phyloP scores from a whole-genome alignment of 73 alveolate genomes.

The Effrenium voratum region DNA sequence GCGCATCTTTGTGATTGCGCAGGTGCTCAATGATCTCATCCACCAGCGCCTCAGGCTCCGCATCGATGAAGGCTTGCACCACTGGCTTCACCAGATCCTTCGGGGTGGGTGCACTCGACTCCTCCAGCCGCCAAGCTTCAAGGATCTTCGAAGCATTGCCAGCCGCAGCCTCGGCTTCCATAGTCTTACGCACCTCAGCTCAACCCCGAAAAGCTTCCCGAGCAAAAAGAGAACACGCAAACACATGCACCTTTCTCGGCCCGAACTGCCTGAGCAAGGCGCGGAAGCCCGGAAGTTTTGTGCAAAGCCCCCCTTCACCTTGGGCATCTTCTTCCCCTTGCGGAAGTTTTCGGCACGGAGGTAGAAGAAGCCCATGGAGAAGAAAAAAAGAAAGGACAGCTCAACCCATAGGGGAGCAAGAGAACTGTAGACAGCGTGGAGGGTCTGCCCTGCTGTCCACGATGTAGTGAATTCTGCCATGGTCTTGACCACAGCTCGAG shows the following conservation, averaged over 20 bases:
- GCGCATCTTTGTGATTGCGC: constrained; percentile 34
- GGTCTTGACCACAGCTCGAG: background rate
- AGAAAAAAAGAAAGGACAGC: constrained; percentile 85
- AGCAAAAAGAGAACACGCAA: too few species aligned
- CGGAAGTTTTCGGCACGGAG: constrained; percentile 82
- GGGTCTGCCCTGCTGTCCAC: constrained; percentile 81
- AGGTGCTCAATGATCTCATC: constrained; percentile 53
- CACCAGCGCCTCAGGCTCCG: constrained; percentile 69
- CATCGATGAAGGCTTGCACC: constrained; percentile 81
- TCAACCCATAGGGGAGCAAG: constrained; percentile 86
- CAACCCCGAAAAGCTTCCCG: background rate
- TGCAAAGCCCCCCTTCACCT: background rate
- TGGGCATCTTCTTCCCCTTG: constrained; percentile 19
- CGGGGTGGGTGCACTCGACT: constrained; percentile 64
- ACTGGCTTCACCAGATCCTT: constrained; percentile 66
- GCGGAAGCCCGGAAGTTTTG: constrained; percentile 44
- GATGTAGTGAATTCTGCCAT: constrained; percentile 36
- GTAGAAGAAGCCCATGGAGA: constrained; percentile 89
- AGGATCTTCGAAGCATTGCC: constrained; percentile 60
- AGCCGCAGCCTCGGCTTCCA: constrained; percentile 70
- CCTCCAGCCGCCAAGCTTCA: constrained; percentile 65
- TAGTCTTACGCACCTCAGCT: constrained; percentile 39
- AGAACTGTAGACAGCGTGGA: constrained; percentile 82
- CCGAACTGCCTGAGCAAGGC: background rate
- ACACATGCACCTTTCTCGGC: too few species aligned